phyloP scores from a whole-genome alignment of 2,329 filamentous ascomycete genomes.

The Colletotrichum kahawae region DNA sequence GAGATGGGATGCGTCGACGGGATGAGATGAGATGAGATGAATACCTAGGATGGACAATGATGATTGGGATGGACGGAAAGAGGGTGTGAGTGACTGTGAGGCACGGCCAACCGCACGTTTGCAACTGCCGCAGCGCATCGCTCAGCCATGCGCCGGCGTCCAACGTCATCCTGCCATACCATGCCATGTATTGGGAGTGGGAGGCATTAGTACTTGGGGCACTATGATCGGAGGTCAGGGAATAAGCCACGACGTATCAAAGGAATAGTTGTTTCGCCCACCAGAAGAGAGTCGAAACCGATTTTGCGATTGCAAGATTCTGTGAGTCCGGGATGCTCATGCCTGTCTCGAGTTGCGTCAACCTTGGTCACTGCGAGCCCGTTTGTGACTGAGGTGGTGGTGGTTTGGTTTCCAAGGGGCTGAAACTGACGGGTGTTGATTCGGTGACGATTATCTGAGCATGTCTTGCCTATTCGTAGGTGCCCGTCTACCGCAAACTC shows the following conservation, averaged over 20 bases:
- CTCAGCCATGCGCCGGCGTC: neutral
- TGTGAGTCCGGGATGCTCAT: neutral
- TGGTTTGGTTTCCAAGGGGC: neutral
- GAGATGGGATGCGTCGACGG: neutral
- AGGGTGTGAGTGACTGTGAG: neutral
- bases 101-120: neutral
- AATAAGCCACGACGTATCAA: neutral
- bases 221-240: constrained; percentile 9
- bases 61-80: neutral
- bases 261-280: neutral
- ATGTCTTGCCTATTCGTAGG: neutral
- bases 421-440: neutral
- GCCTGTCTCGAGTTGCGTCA: constrained; percentile 11
- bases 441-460: neutral
- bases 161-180: constrained; percentile 15
- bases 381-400: neutral
- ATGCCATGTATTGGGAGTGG: neutral
- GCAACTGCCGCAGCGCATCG: constrained; percentile 1
- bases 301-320: neutral
- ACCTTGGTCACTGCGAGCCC: neutral
- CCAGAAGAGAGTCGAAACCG: neutral
- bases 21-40: neutral
- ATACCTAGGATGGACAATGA: neutral
- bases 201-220: neutral
- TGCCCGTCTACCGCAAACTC: neutral